Evolutionary conservation across 352 stramenopile species (phyloP).

Genomic region (Pythium aquatile): DNA sequence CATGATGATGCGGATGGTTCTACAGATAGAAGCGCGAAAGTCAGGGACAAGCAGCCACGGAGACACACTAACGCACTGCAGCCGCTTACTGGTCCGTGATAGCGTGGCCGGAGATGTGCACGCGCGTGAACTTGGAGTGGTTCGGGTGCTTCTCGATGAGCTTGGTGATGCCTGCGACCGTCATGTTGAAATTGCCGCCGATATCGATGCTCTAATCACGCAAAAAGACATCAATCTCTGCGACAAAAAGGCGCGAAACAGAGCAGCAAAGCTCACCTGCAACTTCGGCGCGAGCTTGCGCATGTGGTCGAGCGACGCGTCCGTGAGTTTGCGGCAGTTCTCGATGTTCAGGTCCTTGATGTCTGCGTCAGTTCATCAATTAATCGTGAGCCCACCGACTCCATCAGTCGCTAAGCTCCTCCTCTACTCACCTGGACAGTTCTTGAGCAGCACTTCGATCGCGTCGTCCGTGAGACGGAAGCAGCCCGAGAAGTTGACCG

Average conservation of each 20-base stretch:
- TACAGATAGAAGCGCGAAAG: conserved; percentile 23
- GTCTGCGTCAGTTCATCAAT: conserved; percentile 34
- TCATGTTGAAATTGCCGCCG: conserved; percentile 90
- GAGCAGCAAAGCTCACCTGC: conserved; percentile 41
- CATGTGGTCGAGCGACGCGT: conserved; percentile 71
- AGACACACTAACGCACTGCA: not conserved
- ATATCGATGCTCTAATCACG: conserved; percentile 72
- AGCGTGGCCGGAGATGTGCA: conserved; percentile 82
- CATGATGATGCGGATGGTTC: conserved; percentile 85
- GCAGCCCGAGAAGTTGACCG: conserved; percentile 84
- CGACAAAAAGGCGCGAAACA: not conserved
- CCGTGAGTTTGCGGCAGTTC: conserved; percentile 89
- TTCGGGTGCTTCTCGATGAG: conserved; percentile 89
- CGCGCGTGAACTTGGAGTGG: conserved; percentile 84
- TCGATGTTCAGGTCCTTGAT: conserved; percentile 88
- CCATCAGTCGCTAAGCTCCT: no score
- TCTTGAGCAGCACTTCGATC: conserved; percentile 75
- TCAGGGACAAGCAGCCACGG: not conserved
- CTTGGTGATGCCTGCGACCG: conserved; percentile 79
- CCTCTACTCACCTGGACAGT: conserved; percentile 57
- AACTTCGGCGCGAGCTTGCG: conserved; percentile 79
- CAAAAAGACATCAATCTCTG: not conserved
- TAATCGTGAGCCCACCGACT: not conserved
- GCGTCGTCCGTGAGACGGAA: conserved; percentile 87
- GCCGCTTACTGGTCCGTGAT: conserved; percentile 75